phyloP scores from a whole-genome alignment of 345 rosid genomes.

The Salix brachista region DNA sequence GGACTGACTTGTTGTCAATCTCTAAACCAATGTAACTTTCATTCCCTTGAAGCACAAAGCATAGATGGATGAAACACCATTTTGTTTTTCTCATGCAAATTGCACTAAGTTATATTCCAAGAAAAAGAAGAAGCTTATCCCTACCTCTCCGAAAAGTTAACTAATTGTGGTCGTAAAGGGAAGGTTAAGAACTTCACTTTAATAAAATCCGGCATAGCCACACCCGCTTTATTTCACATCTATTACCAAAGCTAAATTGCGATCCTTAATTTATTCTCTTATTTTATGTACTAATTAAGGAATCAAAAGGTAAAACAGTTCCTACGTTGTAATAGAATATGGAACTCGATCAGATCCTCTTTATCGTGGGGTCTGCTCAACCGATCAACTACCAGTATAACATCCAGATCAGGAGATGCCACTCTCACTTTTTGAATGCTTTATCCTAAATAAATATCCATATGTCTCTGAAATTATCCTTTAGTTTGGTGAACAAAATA shows the following conservation, averaged over 20 bases:
- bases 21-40: background rate
- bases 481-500: too few species aligned
- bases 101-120: background rate
- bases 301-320: background rate
- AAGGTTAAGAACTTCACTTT: background rate
- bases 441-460: background rate
- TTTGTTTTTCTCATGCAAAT: background rate
- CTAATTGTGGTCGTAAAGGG: background rate
- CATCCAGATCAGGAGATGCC: too few species aligned
- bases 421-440: background rate
- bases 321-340: constrained; percentile 5
- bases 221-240: constrained; percentile 5
- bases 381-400: constrained; percentile 14
- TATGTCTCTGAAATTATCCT: too few species aligned
- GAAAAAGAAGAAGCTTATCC: background rate
- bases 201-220: background rate
- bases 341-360: background rate
- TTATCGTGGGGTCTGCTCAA: constrained; percentile 6
- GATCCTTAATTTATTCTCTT: constrained; percentile 2
- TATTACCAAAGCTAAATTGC: background rate
- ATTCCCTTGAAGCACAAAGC: constrained; percentile 10
- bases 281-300: constrained; percentile 6
- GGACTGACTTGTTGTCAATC: background rate
- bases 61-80: background rate
- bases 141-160: background rate